A percentile compares a stretch with the other conserved stretches of the same genome.
Conservation (phyloP, 768 basidiomycete genomes). For the Russula olivacea region DNA sequence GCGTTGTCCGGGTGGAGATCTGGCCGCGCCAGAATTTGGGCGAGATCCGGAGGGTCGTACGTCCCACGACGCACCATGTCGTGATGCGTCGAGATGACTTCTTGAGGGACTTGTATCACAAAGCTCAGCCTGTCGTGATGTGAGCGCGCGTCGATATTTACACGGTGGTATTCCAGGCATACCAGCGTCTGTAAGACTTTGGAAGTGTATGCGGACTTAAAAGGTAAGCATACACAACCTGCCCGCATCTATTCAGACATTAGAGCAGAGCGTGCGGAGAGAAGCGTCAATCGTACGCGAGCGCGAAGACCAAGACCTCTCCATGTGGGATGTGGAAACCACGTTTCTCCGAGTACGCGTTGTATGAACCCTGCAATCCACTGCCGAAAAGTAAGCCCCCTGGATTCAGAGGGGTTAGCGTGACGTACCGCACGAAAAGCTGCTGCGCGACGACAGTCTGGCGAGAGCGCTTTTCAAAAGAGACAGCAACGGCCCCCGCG, state of each 20-base stretch:
- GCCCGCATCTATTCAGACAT: slow-evolving; percentile 52
- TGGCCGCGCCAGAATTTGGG: slow-evolving; percentile 46
- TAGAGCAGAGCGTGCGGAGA: not conserved
- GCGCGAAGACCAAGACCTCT: slow-evolving; percentile 70
- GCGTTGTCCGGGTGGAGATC: slow-evolving; percentile 49
- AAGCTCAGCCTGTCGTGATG: slow-evolving; percentile 26
- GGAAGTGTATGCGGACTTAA: slow-evolving; percentile 80
- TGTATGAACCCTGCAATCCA: slow-evolving; percentile 87
- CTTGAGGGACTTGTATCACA: slow-evolving; percentile 57
- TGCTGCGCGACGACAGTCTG: slow-evolving; percentile 74
- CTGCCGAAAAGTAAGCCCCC: slow-evolving; percentile 35
- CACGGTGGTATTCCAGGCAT: slow-evolving; percentile 24
- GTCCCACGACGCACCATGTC: slow-evolving; percentile 52
- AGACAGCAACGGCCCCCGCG: slow-evolving; percentile 64
- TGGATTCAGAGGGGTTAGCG: not conserved
- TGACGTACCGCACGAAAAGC: slow-evolving; percentile 76
- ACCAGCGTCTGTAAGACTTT: slow-evolving; percentile 73
- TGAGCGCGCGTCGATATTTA: not conserved
- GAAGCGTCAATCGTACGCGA: slow-evolving; percentile 46
- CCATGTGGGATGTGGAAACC: slow-evolving; percentile 76
- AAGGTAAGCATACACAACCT: slow-evolving; percentile 79
- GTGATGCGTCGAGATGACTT: slow-evolving; percentile 55
- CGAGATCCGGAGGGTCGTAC: slow-evolving; percentile 52
- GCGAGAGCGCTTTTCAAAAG: slow-evolving; percentile 67
- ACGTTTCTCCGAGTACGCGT: slow-evolving; percentile 61